Conservation (phyloP, 106 monocot species). For the Narthecium ossifragum region DNA sequence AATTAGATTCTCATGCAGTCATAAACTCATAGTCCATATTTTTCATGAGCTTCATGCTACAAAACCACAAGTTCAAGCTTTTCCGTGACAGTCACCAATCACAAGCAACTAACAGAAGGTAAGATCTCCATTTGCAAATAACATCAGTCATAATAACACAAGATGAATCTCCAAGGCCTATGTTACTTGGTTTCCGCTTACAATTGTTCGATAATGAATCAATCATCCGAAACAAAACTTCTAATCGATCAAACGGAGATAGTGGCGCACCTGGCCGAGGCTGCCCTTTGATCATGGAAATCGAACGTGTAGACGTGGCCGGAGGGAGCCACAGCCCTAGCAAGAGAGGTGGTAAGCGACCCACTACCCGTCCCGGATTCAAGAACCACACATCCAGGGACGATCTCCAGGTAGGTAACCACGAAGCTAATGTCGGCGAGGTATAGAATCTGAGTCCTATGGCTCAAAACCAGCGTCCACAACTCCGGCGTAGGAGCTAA, state of each 20-base stretch:
- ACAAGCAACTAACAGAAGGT: too few species aligned
- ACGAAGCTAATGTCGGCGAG: slow-evolving; percentile 89
- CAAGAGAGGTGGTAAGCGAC: slow-evolving; percentile 89
- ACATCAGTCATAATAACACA: too few species aligned
- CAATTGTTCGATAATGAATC: too few species aligned
- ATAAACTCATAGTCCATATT: too few species aligned
- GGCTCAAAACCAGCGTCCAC: slow-evolving; percentile 89
- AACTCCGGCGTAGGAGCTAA: slow-evolving; percentile 87
- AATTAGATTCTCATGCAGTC: too few species aligned
- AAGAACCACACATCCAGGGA: slow-evolving; percentile 86
- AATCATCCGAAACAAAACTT: not conserved
- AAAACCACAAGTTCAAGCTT: too few species aligned
- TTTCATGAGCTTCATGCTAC: too few species aligned
- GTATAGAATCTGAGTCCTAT: slow-evolving; percentile 93
- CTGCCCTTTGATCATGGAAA: slow-evolving; percentile 90
- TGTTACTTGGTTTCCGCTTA: too few species aligned
- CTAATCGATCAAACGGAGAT: not conserved
- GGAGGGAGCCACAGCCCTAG: slow-evolving; percentile 78
- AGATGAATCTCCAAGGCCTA: too few species aligned
- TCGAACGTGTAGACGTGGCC: slow-evolving; percentile 91
- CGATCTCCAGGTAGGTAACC: slow-evolving; percentile 77
- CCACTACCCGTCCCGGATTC: slow-evolving; percentile 97
- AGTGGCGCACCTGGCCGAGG: slow-evolving; percentile 58
- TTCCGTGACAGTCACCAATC: too few species aligned
- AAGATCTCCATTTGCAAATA: too few species aligned